These are phyloP conservation scores for Holtermannia corniformis DNA, from an alignment of 768 basidiomycete species.

Conservation along the genomic window DNA sequence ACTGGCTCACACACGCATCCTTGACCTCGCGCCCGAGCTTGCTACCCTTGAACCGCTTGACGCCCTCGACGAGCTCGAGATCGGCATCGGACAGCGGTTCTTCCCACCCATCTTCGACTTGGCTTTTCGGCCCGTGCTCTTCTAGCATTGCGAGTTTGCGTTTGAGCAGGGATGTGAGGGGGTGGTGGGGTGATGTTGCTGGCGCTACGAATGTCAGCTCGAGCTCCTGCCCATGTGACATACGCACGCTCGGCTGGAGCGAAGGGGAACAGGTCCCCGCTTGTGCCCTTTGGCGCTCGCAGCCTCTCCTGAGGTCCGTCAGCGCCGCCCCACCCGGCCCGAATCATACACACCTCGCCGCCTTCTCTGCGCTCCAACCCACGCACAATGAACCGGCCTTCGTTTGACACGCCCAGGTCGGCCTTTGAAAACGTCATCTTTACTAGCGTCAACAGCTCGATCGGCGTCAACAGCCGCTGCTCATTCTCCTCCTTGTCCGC, in stretches of 20 bases:
- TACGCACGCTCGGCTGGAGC: constrained; percentile 2
- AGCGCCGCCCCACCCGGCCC: not conserved
- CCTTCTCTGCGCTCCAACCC: constrained; percentile 26
- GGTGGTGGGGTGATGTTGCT: constrained; percentile 14
- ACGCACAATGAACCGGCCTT: constrained; percentile 26
- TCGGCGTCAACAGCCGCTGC: constrained; percentile 28
- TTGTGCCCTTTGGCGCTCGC: constrained; percentile 8
- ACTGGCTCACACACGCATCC: constrained; percentile 29
- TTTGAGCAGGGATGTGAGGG: constrained; percentile 17
- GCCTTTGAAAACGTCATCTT: constrained; percentile 31
- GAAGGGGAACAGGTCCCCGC: constrained; percentile 33
- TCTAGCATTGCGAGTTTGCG: constrained; percentile 14
- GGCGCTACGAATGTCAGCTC: constrained; percentile 6
- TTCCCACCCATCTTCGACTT: not conserved
- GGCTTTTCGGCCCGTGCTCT: not conserved
- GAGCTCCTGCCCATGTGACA: not conserved
- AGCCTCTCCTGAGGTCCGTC: not conserved
- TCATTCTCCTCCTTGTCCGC: not conserved
- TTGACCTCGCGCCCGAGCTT: constrained; percentile 22
- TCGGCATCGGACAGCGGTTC: constrained; percentile 19
- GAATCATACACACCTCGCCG: constrained; percentile 4
- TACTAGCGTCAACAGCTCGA: constrained; percentile 28
- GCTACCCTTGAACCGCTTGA: constrained; percentile 27
- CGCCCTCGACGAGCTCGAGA: constrained; percentile 23
- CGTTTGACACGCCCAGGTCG: constrained; percentile 20